Conservation (phyloP, 352 stramenopile species). For the Phytophthora pseudosyringae region DNA sequence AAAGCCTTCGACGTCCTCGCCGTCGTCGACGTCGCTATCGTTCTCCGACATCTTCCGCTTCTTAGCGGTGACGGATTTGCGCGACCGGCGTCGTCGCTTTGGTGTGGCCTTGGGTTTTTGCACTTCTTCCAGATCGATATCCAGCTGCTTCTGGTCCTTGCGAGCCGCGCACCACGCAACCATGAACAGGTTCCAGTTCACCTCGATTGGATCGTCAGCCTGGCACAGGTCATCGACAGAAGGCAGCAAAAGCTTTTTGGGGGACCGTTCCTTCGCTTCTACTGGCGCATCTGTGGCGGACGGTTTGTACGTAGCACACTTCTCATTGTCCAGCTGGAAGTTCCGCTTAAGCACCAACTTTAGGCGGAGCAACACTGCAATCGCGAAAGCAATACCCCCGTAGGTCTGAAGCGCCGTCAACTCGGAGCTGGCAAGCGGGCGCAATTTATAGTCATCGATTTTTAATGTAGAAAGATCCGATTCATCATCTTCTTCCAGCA, state of each 20-base stretch:
- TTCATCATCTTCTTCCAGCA: constrained; percentile 66
- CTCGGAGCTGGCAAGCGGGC: constrained; percentile 9
- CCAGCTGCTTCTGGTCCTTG: constrained; percentile 75
- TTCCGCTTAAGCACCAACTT: constrained; percentile 80
- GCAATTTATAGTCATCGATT: constrained; percentile 38
- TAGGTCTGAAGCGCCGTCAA: constrained; percentile 24
- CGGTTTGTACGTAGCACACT: constrained; percentile 85
- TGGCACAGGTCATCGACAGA: constrained; percentile 49
- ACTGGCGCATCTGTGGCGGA: constrained; percentile 26
- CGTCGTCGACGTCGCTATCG: constrained; percentile 42
- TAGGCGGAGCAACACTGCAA: constrained; percentile 71
- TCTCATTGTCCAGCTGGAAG: constrained; percentile 78
- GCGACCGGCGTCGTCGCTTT: constrained; percentile 48
- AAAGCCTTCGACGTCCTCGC: constrained; percentile 44
- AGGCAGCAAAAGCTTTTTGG: constrained; percentile 33
- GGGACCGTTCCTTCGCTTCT: constrained; percentile 39
- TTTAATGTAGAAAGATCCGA: constrained; percentile 51
- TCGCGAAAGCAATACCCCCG: constrained; percentile 52
- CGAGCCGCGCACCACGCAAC: constrained; percentile 52
- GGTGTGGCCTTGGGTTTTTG: constrained; percentile 23
- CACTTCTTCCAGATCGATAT: constrained; percentile 53
- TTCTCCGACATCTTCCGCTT: constrained; percentile 27
- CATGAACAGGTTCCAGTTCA: constrained; percentile 73
- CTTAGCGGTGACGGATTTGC: constrained; percentile 32
- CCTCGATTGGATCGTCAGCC: constrained; percentile 37